phyloP scores from a whole-genome alignment of 2,329 filamentous ascomycete species.

The Sporothrix sp. region DNA sequence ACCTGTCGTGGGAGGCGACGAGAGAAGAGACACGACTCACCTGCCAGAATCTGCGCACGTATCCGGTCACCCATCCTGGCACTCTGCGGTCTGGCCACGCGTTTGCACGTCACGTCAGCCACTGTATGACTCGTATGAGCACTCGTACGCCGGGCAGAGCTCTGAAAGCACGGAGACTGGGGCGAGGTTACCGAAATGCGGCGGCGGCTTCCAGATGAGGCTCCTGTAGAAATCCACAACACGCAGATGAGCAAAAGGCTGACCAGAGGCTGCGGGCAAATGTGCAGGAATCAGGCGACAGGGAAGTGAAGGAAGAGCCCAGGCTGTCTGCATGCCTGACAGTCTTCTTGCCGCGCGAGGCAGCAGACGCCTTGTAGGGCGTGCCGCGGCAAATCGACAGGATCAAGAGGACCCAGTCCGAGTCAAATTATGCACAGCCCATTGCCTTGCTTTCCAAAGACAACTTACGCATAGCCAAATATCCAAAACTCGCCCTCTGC shows the following conservation, averaged over 20 bases:
- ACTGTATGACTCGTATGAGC: background rate
- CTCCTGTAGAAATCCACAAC: constrained; percentile 46
- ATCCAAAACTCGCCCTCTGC: constrained; percentile 69
- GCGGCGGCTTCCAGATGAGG: constrained; percentile 96
- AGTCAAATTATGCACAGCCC: no score
- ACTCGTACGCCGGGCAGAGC: no score
- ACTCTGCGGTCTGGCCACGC: constrained; percentile 59
- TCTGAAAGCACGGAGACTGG: constrained; percentile 2
- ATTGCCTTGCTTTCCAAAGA: no score
- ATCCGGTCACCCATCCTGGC: constrained; percentile 84
- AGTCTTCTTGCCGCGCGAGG: no score
- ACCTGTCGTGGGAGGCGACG: constrained; percentile 10
- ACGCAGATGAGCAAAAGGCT: background rate
- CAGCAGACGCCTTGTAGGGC: no score
- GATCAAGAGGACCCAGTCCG: no score
- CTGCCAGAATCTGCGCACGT: constrained; percentile 97
- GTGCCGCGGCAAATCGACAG: no score
- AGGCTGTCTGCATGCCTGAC: no score
- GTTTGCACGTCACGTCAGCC: background rate
- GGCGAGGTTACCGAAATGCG: constrained; percentile 66
- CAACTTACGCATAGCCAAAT: constrained; percentile 78
- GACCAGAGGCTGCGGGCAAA: background rate
- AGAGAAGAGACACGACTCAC: constrained; percentile 41
- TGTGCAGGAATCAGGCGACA: background rate
- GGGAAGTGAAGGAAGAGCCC: constrained; percentile 7